Evolutionary conservation across 352 stramenopile genomes (phyloP).

Genomic region (Pythium biforme): DNA sequence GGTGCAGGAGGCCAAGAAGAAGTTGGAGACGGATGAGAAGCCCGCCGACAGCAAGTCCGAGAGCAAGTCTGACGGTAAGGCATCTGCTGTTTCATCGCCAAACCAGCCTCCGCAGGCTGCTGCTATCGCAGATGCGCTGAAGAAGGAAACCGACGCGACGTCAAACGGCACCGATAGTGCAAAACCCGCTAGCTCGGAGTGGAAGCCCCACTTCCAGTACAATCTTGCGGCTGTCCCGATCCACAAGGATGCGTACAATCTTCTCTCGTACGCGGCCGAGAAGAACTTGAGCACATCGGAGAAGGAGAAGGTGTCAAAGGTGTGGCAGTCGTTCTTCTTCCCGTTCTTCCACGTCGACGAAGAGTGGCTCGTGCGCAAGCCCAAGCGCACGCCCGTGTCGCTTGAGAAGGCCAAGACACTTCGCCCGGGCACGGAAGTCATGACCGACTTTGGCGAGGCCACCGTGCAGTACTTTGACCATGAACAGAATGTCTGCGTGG

Average conservation of each 20-base stretch:
- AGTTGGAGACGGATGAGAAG: conserved; percentile 69
- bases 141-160: conserved; percentile 39
- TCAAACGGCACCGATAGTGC: conserved; percentile 6
- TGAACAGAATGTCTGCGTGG: conserved; percentile 56
- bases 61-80: conserved; percentile 26
- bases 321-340: conserved; percentile 85
- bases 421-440: conserved; percentile 67
- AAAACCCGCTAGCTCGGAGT: conserved; percentile 19
- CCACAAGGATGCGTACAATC: conserved; percentile 80
- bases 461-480: conserved; percentile 75
- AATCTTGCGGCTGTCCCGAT: conserved; percentile 74
- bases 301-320: conserved; percentile 84
- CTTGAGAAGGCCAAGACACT: conserved; percentile 67
- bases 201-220: conserved; percentile 76
- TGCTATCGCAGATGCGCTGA: conserved; percentile 60
- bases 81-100: conserved; percentile 22
- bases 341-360: conserved; percentile 84
- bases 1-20: conserved; percentile 85
- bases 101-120: conserved; percentile 48
- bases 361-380: conserved; percentile 80
- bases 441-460: conserved; percentile 80
- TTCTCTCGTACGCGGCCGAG: conserved; percentile 78
- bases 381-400: conserved; percentile 61
- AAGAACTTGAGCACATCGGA: conserved; percentile 79
- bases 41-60: conserved; percentile 15